Evolutionary conservation across 2,329 filamentous ascomycete genomes (phyloP), one percentile per base, ranked within the genome.

Genomic region (Colletotrichum falcatum): DNA sequence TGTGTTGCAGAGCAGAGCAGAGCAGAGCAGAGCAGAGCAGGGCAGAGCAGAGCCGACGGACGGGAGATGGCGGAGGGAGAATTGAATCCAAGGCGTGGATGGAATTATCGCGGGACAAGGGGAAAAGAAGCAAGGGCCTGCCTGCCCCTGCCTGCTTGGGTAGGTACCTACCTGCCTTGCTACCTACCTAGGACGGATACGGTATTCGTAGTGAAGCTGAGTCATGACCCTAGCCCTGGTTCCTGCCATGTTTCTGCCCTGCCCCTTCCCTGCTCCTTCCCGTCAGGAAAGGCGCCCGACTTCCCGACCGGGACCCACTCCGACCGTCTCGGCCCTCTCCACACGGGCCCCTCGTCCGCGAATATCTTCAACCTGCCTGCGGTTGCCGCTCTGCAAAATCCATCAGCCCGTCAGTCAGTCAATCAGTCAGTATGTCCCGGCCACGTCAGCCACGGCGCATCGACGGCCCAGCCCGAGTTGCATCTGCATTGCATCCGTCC

Each of bases 311-410:
- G 65, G 23, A 7, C 30, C 48, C 30, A n/a, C 51, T 54, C 51
- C 51, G 51, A 7, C 28, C 51, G 26, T 20, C 7, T 54, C 61
- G n/a, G n/a, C 61, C 65, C 37, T n/a, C 12, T 39, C 39, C 16
- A 18, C 42, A 42, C 37, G 46, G 30, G 9, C 30, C n/a, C n/a
- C 46, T 23, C 6, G 5, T 48, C 63, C 51, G 67, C 44, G 67
- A 67, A 70, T 62, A 70, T 30, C 67, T 67, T 70, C 67, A 62
- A 51, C 49, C 62, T 7, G 30, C 35, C 37, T 55, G n/a, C 28
- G 60, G 18, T 33, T 7, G 7, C 30, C 30, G 30, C 42, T 51
- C 28, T 66, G 55, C 66, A n/a, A n/a, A n/a, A n/a, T n/a, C n/a
- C n/a, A n/a, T n/a, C n/a, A n/a, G n/a, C n/a, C n/a, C n/a, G n/a